Base-by-base conservation (phyloP, 768 basidiomycete species). In the Trametes sanguinea region DNA sequence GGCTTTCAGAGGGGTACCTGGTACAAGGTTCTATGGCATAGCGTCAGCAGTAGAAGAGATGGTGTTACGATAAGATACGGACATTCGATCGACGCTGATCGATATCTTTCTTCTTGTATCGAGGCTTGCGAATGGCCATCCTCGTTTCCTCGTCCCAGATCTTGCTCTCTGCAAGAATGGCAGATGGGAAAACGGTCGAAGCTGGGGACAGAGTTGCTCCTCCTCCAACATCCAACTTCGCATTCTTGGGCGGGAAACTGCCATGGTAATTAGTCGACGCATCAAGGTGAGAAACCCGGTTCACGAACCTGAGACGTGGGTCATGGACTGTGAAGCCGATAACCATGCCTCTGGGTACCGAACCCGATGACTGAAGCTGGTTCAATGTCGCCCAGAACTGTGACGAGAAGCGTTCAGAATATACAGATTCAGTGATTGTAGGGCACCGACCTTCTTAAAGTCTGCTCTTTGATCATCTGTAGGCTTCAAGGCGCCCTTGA, bases 231-330 rank as follows among this genome's bases (percentile, higher is more conserved):
- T 73, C 70, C 3, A 79, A 71, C 69, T 85, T 85, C 2, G 85
- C 82, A 66, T 91, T 90, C 72, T 87, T 85, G 0, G 93, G 94
- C 51, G 94, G 94, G 69, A 94, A 95, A 65, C 94, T 95, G 54
- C 2, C 35, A 37, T 6, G 11, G 11, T 2, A 6, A 11, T 37
- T 2, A 37, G 35, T 6, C 2, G 6, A 37, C 35, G 6, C 0
- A 37, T 11, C 2, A 37, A 37, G 6, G 35, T 37, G 35, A 5
- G 10, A 37, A 5, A 6, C 5, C 10, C 35, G 10, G 5, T 5
- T 37, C 10, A 37, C 35, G 6, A 37, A 37, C 35, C 37, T 33
- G 35, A 50, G 76, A 50, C 96, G 82, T 11, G 96, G 96, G 72
- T 99, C 96, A 42, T 89, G 76, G 0, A 94, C 90, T 43, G 80